phyloP scores from a whole-genome alignment of 2,329 filamentous ascomycete species.

The Phaeosphaeriaceae sp. region DNA sequence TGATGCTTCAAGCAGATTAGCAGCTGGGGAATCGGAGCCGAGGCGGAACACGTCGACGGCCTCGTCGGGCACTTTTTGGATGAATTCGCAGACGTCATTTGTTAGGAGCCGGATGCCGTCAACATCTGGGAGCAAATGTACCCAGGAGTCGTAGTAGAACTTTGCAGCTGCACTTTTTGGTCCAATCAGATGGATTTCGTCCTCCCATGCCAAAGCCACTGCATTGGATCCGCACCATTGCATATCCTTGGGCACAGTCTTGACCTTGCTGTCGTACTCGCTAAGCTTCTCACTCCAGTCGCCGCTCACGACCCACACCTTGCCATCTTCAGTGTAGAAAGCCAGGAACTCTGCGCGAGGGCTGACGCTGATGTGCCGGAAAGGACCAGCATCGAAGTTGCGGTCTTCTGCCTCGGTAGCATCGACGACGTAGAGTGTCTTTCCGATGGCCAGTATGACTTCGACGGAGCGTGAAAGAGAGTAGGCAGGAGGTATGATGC shows the following conservation, averaged over 20 bases:
- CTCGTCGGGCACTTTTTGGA: slow-evolving; percentile 90
- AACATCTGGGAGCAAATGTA: slow-evolving; percentile 85
- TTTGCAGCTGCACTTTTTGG: slow-evolving; percentile 77
- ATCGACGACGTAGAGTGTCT: slow-evolving; percentile 87
- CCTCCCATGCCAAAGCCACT: slow-evolving; percentile 93
- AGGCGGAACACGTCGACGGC: slow-evolving; percentile 89
- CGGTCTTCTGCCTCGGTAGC: slow-evolving; percentile 90
- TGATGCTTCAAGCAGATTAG: slow-evolving; percentile 91
- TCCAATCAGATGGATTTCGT: slow-evolving; percentile 93
- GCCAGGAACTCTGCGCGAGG: slow-evolving; percentile 89
- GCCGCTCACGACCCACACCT: slow-evolving; percentile 88
- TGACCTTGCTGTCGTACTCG: slow-evolving; percentile 88
- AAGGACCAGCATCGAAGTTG: slow-evolving; percentile 88
- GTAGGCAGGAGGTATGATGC: slow-evolving; percentile 83
- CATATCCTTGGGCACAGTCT: slow-evolving; percentile 83
- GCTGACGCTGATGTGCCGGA: slow-evolving; percentile 87
- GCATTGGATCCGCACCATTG: slow-evolving; percentile 98
- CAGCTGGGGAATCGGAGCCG: slow-evolving; percentile 85
- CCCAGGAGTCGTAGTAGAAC: slow-evolving; percentile 89
- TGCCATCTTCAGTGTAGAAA: slow-evolving; percentile 84
- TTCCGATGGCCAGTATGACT: slow-evolving; percentile 82
- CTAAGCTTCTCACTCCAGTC: slow-evolving; percentile 93
- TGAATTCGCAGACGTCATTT: slow-evolving; percentile 93
- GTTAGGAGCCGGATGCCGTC: slow-evolving; percentile 92
- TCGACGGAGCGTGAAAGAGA: slow-evolving; percentile 93